Conservation (phyloP, 2,329 filamentous ascomycete species). For the Sclerotiophoma versabilis region DNA sequence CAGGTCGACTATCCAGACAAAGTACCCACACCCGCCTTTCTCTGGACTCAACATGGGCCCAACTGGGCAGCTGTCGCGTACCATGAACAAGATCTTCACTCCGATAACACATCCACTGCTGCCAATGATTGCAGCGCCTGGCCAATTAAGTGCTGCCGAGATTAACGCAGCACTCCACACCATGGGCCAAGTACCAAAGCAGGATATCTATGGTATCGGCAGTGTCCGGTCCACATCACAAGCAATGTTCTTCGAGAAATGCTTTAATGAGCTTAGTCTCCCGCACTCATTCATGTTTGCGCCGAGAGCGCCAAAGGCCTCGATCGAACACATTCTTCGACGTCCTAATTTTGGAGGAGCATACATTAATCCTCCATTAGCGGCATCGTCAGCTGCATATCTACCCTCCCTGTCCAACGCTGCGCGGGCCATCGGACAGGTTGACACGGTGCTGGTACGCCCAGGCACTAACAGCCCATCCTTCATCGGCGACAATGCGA, state of each 20-base stretch:
- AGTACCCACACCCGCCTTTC: constrained; percentile 75
- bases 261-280: constrained; percentile 71
- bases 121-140: constrained; percentile 83
- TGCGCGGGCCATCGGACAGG: constrained; percentile 77
- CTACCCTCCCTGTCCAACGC: constrained; percentile 75
- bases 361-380: constrained; percentile 76
- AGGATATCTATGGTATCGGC: constrained; percentile 81
- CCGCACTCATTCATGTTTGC: constrained; percentile 81
- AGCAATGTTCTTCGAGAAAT: constrained; percentile 82
- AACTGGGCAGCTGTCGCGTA: constrained; percentile 82
- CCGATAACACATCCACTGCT: constrained; percentile 86
- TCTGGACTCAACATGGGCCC: constrained; percentile 89
- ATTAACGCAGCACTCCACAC: constrained; percentile 81
- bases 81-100: constrained; percentile 84
- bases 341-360: constrained; percentile 82
- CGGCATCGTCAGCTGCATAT: constrained; percentile 61
- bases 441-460: constrained; percentile 80
- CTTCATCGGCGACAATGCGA: constrained; percentile 80
- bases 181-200: constrained; percentile 80
- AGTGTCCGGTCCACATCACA: constrained; percentile 76
- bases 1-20: constrained; percentile 74
- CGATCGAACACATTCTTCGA: constrained; percentile 74
- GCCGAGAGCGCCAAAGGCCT: constrained; percentile 71
- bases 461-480: constrained; percentile 47
- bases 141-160: constrained; percentile 83